phyloP scores from a whole-genome alignment of 257 asterid genomes.

The Lycium barbarum region DNA sequence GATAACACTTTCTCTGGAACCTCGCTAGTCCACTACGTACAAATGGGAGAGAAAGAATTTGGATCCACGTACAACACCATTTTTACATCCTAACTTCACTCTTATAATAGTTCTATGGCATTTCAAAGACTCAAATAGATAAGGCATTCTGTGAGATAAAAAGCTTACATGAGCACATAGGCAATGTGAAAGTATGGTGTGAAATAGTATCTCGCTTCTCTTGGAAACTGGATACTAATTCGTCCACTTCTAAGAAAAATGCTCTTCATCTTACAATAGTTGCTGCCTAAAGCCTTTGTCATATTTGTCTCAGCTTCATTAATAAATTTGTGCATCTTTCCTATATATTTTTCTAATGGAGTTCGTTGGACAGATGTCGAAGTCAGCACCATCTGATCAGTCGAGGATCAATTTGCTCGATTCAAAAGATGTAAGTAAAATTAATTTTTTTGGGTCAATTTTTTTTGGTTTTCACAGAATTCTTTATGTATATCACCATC shows the following conservation, averaged over 20 bases:
- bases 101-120: background rate
- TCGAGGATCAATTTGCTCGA: constrained; percentile 94
- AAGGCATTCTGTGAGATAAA: background rate
- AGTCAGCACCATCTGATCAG: constrained; percentile 96
- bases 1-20: background rate
- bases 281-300: constrained; percentile 18
- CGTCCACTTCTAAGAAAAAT: background rate
- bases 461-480: background rate
- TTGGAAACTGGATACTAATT: constrained; percentile 27
- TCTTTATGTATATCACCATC: background rate
- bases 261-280: background rate
- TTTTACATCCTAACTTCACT: background rate
- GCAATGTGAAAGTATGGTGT: constrained; percentile 20
- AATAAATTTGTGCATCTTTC: background rate
- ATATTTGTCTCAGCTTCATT: constrained; percentile 4
- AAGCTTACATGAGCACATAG: background rate
- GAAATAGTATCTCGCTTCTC: background rate
- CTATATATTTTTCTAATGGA: constrained; percentile 30
- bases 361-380: constrained; percentile 77
- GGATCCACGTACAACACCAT: background rate
- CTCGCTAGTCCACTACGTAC: background rate
- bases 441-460: constrained; percentile 1
- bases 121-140: background rate
- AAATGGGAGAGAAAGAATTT: constrained; percentile 9
- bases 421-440: constrained; percentile 79